Evolutionary conservation across 108 stramenopile genomes (phyloP), one percentile per base, ranked within the genome.

Genomic region (Stephanodiscus triporus): DNA sequence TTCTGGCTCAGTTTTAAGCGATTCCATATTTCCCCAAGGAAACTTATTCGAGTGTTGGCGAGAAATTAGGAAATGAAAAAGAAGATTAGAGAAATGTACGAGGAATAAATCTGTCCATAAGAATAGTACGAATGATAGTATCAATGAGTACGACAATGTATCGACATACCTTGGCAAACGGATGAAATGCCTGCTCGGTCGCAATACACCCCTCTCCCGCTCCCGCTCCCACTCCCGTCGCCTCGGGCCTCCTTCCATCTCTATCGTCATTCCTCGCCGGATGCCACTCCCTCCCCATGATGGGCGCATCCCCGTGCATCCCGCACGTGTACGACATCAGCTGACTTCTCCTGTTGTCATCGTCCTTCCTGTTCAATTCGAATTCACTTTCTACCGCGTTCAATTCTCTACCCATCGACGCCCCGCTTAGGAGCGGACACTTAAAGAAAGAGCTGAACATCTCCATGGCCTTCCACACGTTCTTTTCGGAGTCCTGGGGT

Each of bases 351-450:
- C 97, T 70, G 51, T 70, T 82, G 16, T 78, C 71, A 78, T 98
- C 97, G 58, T 76, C 85, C 53, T 87, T 87, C 55, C 88, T 90
- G 75, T 82, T 86, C 60, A 96, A 84, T 59, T 95, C 86, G 84
- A 97, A 98, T 63, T 98, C 94, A 48, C 95, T 90, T 87, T 99
- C 98, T 37, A 99, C 95, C n/a, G 97, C 95, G 63, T 97, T 87
- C 48, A 99, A 68, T 81, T 99, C 99, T 43, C 98, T 84, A 30
- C 85, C 97, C 8, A 94, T 92, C 55, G 84, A 80, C n/a, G 81
- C 84, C 56, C 86, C 87, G 1, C 76, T 73, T 84, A 99, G 76
- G 17, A 97, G 80, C 13, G 99, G 99, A 29, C 87, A 70, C 16
- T 89, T 84, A 59, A 99, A 99, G 78, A 98, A 98, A 29, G 93